These are phyloP conservation scores for Halenospora varia DNA, from an alignment of 495 filamentous ascomycete genomes.

Conservation along the genomic window DNA sequence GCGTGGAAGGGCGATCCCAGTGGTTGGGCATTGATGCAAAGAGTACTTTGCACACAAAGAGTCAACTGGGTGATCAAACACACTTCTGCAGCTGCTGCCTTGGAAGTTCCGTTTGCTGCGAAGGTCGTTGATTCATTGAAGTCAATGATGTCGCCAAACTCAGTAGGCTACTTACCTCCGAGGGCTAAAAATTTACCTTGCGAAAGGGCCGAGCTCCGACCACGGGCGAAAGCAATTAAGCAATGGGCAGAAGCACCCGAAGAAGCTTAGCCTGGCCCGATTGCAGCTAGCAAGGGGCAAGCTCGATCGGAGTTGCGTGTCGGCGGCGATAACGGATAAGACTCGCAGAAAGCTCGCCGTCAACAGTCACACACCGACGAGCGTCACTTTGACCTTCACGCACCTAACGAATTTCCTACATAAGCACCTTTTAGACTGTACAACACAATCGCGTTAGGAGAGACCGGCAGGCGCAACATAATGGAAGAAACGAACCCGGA, in stretches of 20 bases:
- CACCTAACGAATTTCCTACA: too few species aligned
- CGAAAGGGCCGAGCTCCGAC: conserved; percentile 3
- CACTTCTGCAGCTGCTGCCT: too few species aligned
- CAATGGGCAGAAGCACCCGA: background rate
- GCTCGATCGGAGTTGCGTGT: too few species aligned
- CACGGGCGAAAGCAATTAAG: background rate
- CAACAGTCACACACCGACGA: too few species aligned
- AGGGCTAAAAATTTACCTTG: background rate
- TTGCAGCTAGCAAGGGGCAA: too few species aligned
- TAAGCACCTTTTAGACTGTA: conserved; percentile 1
- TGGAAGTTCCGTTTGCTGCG: background rate
- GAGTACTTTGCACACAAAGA: background rate
- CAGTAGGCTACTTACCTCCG: background rate
- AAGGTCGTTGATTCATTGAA: background rate
- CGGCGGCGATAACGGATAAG: background rate
- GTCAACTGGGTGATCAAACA: too few species aligned
- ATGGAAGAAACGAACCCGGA: conserved; percentile 43
- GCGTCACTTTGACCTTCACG: too few species aligned
- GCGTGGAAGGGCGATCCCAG: conserved; percentile 10
- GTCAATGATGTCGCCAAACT: conserved; percentile 22
- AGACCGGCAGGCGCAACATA: background rate
- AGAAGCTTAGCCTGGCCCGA: background rate
- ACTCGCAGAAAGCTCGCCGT: too few species aligned
- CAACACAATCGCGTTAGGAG: too few species aligned
- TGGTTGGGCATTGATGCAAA: conserved; percentile 8